Base-by-base conservation (phyloP, 2,329 filamentous ascomycete genomes). In the Paraphoma sp. region DNA sequence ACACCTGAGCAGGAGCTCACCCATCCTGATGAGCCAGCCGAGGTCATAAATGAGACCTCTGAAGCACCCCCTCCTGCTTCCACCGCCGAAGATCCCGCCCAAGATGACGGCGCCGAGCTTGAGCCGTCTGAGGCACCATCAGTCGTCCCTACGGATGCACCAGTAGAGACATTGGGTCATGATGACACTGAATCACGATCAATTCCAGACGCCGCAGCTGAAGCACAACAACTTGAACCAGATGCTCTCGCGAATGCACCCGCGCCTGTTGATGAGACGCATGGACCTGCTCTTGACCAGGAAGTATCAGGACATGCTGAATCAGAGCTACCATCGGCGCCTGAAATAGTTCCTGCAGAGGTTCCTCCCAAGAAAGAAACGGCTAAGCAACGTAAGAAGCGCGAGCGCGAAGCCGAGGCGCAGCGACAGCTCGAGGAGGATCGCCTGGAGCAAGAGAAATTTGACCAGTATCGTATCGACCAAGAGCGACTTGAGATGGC, bases 391-490 rank as follows among this genome's bases (percentile, higher is more conserved):
- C 33, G 43, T 33, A 23, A 23, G 23, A 23, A 23, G 23, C 52
- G 47, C 12, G 42, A 12, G 33, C 52, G 51, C 29, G 43, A 44
- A 48, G 51, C 47, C n/a, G 47, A 54, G 36, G 54, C 51, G 40
- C 18, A 44, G 29, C 38, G 31, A 43, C 18, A 53, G 45, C 54
- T 45, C 23, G 48, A 47, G 18, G 43, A 46, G 16, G 51, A 52
- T 38, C 36, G 14, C 30, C 31, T 49, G 12, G 51, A 54, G 5
- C 40, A 54, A n/a, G 41, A 54, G 16, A 45, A 23, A 23, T 33
- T 52, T 30, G 56, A 59, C 36, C 17, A 49, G 38, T 48, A 47
- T 29, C 44, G 48, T n/a, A 41, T 56, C 7, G 53, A 57, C n/a
- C 54, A 50, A 16, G 42, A 50, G 29, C 45, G 43, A n/a, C 46